Percentiles rank a stretch among this genome's conserved stretches.
These are phyloP conservation scores for Phytophthora sp. DNA, from an alignment of 352 stramenopile genomes.

Conservation along the genomic window DNA sequence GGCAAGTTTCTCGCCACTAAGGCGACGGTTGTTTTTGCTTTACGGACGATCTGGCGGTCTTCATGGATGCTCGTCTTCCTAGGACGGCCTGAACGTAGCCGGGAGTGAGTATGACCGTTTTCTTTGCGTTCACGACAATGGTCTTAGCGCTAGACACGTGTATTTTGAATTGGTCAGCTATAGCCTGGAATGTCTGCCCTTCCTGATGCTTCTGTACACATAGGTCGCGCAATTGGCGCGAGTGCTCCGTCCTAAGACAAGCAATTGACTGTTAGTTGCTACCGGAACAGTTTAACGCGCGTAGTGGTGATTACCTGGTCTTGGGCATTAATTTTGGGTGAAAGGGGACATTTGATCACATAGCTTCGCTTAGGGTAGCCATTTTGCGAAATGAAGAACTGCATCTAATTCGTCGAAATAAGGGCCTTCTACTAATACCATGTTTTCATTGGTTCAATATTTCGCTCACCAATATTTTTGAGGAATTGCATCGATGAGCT, in stretches of 20 bases:
- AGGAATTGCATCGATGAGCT: no score
- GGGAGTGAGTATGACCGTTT: neutral
- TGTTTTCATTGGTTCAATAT: no score
- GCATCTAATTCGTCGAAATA: no score
- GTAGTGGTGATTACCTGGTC: neutral
- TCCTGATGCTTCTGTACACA: neutral
- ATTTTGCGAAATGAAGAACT: no score
- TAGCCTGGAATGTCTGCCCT: no score
- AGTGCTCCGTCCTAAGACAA: slow-evolving; percentile 1
- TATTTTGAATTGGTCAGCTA: no score
- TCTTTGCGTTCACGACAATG: neutral
- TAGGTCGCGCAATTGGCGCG: neutral
- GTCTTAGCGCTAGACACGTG: neutral
- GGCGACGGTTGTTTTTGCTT: neutral
- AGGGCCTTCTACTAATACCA: no score
- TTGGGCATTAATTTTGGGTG: neutral
- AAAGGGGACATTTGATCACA: no score
- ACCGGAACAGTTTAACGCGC: neutral
- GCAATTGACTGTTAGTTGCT: neutral
- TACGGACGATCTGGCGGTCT: neutral
- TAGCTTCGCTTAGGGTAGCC: no score
- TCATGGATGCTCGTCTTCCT: neutral
- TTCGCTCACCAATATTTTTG: no score
- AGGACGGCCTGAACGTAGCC: neutral
- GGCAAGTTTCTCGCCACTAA: neutral